These are phyloP conservation scores for Vaccinium corymbosum DNA, from an alignment of 148 eudicot species.

Conservation along the genomic window DNA sequence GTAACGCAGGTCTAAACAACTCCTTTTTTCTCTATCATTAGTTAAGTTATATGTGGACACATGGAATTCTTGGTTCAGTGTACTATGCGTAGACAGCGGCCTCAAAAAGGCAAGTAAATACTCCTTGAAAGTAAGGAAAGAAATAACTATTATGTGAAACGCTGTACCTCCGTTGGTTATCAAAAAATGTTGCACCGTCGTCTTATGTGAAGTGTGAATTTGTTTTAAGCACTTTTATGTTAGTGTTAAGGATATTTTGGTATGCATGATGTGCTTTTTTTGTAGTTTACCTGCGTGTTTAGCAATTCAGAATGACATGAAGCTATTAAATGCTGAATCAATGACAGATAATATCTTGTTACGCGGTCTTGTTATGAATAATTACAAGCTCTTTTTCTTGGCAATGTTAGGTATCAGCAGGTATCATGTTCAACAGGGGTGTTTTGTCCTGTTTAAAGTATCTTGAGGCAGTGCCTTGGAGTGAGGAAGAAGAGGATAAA, in stretches of 20 bases:
- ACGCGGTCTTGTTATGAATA: neutral
- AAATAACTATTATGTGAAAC: neutral
- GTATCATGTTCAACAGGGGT: conserved; percentile 66
- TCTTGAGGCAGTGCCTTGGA: conserved; percentile 95
- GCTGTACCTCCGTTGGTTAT: neutral
- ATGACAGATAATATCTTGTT: neutral
- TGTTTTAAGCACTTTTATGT: neutral
- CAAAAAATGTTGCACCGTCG: neutral
- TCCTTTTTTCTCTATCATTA: neutral
- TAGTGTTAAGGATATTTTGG: neutral
- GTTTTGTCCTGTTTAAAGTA: conserved; percentile 74
- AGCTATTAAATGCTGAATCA: neutral
- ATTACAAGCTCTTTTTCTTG: neutral
- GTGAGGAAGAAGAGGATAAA: conserved; percentile 95
- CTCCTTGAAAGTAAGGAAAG: neutral
- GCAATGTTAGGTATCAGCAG: conserved; percentile 61
- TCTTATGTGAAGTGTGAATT: neutral
- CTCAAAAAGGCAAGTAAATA: neutral
- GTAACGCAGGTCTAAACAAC: neutral
- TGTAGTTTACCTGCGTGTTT: neutral
- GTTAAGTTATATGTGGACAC: neutral
- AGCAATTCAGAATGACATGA: neutral
- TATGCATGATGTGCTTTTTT: neutral
- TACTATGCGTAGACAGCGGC: neutral
- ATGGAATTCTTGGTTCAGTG: neutral